Conservation (phyloP, 2,329 filamentous ascomycete genomes). For the Penicillium sp. region DNA sequence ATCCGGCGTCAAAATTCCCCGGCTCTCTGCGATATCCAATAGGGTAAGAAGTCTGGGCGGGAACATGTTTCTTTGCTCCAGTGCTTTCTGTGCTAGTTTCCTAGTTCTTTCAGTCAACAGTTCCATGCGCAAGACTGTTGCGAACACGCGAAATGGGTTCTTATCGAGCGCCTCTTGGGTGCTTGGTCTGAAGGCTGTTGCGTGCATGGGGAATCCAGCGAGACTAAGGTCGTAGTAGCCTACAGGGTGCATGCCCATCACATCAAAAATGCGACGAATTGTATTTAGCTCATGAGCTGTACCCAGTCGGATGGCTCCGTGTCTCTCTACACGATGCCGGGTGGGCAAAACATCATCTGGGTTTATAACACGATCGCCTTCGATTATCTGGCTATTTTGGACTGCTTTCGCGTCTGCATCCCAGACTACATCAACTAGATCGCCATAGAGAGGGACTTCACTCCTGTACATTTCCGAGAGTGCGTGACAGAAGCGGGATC, state of each 20-base stretch:
- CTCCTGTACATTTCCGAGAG: neutral
- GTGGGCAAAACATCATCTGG: constrained; percentile 22
- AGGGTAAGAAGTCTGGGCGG: constrained; percentile 38
- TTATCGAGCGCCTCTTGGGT: constrained; percentile 32
- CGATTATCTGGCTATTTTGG: constrained; percentile 8
- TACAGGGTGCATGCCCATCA: neutral
- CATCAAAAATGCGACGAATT: neutral
- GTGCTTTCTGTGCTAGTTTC: constrained; percentile 32
- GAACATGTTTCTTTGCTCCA: constrained; percentile 46
- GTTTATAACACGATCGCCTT: constrained; percentile 6
- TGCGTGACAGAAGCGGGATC: neutral
- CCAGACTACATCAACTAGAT: neutral
- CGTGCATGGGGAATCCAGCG: neutral
- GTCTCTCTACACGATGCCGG: neutral
- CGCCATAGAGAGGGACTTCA: neutral
- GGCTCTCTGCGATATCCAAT: constrained; percentile 36
- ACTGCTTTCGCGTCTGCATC: neutral
- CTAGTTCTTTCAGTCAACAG: constrained; percentile 38
- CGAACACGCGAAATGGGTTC: constrained; percentile 50
- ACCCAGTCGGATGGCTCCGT: neutral
- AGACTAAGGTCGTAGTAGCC: neutral
- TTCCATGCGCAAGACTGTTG: constrained; percentile 44
- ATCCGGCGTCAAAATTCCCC: constrained; percentile 26
- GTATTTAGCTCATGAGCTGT: neutral
- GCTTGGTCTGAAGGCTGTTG: constrained; percentile 44